phyloP scores from a whole-genome alignment of 108 stramenopile species.

The Cyclotella sp. region DNA sequence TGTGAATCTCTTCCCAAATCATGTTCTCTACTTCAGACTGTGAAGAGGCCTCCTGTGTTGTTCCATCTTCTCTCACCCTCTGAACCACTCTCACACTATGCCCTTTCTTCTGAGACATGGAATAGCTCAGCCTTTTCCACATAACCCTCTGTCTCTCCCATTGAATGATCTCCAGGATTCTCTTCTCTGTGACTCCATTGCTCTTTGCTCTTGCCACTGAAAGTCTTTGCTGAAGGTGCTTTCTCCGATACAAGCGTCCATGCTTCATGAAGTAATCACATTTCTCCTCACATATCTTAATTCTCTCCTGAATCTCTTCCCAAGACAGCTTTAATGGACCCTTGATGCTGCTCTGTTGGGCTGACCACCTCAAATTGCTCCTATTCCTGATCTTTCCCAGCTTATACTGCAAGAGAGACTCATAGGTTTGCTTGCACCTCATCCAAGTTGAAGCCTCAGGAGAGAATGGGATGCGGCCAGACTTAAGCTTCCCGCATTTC shows the following conservation, averaged over 20 bases:
- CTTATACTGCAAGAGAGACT: neutral
- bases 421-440: neutral
- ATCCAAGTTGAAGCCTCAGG: constrained; percentile 27
- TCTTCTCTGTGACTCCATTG: constrained; percentile 3
- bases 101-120: neutral
- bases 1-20: neutral
- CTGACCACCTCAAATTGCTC: constrained; percentile 8
- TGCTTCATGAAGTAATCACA: constrained; percentile 16
- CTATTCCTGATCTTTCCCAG: constrained; percentile 3
- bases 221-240: constrained; percentile 7
- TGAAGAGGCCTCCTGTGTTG: neutral
- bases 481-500: constrained; percentile 20
- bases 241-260: constrained; percentile 12
- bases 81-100: constrained; percentile 18
- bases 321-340: neutral
- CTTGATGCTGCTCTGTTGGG: neutral
- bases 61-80: neutral
- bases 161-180: constrained; percentile 29
- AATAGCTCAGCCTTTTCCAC: constrained; percentile 21
- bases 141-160: constrained; percentile 22
- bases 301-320: neutral
- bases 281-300: constrained; percentile 15
- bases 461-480: constrained; percentile 24
- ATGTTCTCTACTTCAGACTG: neutral
- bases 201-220: constrained; percentile 9